Evolutionary conservation across 768 basidiomycete species (phyloP), one percentile per base, ranked within the genome.

Genomic region (Auricularia cornea): DNA sequence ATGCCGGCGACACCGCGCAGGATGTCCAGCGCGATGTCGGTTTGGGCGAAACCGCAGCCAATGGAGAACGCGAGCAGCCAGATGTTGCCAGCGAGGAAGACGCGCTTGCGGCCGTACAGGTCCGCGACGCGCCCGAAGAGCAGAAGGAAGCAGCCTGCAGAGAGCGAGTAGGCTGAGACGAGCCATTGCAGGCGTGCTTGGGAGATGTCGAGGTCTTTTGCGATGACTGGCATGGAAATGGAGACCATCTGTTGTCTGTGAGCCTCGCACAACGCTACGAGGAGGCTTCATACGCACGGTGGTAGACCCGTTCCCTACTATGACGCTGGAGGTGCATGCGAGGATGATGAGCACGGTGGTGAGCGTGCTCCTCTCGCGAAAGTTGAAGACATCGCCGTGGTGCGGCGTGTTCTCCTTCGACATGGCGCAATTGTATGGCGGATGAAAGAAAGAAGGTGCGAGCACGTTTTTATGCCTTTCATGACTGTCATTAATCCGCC

Each of bases 51-150:
- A 1, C 82, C 86, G 67, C 86, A 83, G 2, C 77, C 87, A 0
- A 95, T 69, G 0, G 85, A 82, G 64, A 88, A 87, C 0, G 78
- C 76, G 8, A 78, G 71, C 40, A 87, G 79, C 62, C 80, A 75
- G 3, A 75, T 8, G 32, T 84, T 82, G 2, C 93, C 93, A 3
- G 77, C 11, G 5, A 88, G 62, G 72, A 92, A 95, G 0, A 78
- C 78, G 35, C 77, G 79, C 68, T 89, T 92, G 33, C 90, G 81
- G 1, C 93, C 92, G 66, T 88, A 85, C 2, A 90, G 74, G 71
- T 94, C 92, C 1, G 91, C 90, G 1, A 94, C 72, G n/a, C 90
- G 79, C 0, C 92, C 92, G 30, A 84, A 85, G 14, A 91, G 80
- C 11, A 94, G 78, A 3, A 93, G 80, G 12, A 93, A 76, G 26